Base-by-base conservation (phyloP, 2,329 filamentous ascomycete species). In the Pseudogymnoascus sp. region DNA sequence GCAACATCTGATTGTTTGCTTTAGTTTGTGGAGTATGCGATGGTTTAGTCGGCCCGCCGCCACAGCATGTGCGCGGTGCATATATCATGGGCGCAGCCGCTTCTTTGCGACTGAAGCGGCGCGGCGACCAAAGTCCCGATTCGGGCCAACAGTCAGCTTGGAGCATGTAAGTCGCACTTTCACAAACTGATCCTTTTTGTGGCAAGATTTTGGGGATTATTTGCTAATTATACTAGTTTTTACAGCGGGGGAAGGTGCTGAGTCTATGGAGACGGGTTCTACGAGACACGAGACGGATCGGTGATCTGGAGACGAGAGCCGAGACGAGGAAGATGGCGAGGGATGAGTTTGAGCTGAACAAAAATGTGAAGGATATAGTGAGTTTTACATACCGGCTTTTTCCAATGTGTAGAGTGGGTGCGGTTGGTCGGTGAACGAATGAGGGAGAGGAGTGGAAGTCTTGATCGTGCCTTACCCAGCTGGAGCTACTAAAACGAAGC, bases 281-380 rank as follows among this genome's bases (percentile, higher is more conserved):
- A 35, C 80, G 84, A 25, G 79, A 79, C 64, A 83, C 81, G 1
- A 74, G 74, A 35, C 74, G 72, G 62, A 86, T 87, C 62, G 61
- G 67, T 13, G 82, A 87, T 67, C 69, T 75, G 6, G 72, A 68
- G 2, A 82, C 82, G 4, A 80, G 78, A 59, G 73, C 74, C n/a
- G 85, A 87, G 70, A 84, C 82, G 5, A 75, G 79, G 62, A 74
- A 73, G 61, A 85, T 80, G 71, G 84, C 79, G 36, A 79, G 83
- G 18, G 79, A 80, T 63, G 85, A 87, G 69, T 86, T 87, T 69
- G 81, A 85, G 71, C 78, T 83, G 62, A 80, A 85, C 67, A 78
- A 79, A 25, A 66, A 73, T 61, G 82, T 86, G 55, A 80, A 78
- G 1, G 84, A 87, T 68, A 66, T 82, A 61, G 83, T 85, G 72